These are phyloP conservation scores for Puccinia triticina DNA, from an alignment of 1,284 basidiomycete genomes.

Conservation along the genomic window DNA sequence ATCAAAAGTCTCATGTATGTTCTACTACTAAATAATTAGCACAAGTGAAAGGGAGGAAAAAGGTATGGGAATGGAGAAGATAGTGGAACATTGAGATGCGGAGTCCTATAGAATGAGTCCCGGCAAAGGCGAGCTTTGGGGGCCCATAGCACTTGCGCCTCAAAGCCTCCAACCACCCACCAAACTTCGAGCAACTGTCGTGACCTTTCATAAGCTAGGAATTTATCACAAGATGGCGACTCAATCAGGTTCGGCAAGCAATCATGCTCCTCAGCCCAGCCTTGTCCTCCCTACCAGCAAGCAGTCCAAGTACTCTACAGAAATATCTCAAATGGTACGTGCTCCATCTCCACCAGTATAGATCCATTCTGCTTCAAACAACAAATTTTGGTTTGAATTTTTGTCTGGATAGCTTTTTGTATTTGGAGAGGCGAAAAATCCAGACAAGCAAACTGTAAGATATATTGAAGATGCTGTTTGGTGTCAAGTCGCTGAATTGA, in stretches of 20 bases:
- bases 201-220: neutral
- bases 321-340: constrained; percentile 79
- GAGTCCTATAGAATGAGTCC: no score
- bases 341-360: neutral
- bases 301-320: constrained; percentile 68
- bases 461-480: constrained; percentile 95
- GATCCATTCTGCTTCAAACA: neutral
- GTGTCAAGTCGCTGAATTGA: constrained; percentile 87
- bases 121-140: no score
- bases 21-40: no score
- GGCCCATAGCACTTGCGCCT: no score
- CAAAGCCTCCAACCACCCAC: no score
- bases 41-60: no score
- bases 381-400: neutral
- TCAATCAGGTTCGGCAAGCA: neutral
- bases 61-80: no score
- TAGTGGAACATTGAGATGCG: no score
- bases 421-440: constrained; percentile 91
- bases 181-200: no score
- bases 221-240: constrained; percentile 7
- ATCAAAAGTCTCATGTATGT: no score
- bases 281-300: neutral
- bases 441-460: constrained; percentile 80
- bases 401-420: constrained; percentile 79
- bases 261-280: neutral